Base-by-base conservation (phyloP, 148 eudicot species). In the Beta vulgaris region DNA sequence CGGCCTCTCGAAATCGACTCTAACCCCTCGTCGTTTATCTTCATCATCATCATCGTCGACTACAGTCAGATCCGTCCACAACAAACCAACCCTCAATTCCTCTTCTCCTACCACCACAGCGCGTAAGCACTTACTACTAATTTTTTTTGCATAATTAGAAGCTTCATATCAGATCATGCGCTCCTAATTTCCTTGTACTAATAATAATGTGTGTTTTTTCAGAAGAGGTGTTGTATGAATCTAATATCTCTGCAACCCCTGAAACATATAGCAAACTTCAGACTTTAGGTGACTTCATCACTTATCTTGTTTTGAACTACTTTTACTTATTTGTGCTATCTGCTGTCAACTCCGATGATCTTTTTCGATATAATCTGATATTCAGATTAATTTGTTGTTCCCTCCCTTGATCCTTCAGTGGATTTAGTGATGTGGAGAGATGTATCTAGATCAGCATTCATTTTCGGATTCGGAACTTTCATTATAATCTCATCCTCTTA, bases 391-490 rank as follows among this genome's bases (percentile, higher is more conserved):
- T 58, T 9, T 4, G 3, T 26, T 53, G 25, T 49, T 72, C 15
- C 25, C 74, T 25, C 87, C 5, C 3, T 26, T 53, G 25, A 40
- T 72, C 15, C 25, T 74, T 25, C 87, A 90, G 91, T 88, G 83
- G 95, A 90, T 76, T 64, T 90, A 36, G 84, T 88, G 21, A 88
- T 88, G 90, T 90, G 95, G 95, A 88, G 75, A 79, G 91, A 90
- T 63, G 81, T 73, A 76, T 87, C 95, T 12, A 90, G 71, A 85
- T 86, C 91, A 57, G 86, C 95, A 85, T 88, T 90, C 44, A 43
- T 88, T 13, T 90, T 90, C 43, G 95, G 95, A 37, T 51, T 85
- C 28, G 95, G 91, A 67, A 85, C 91, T 70, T 90, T 90, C 73
- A 31, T 81, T 73, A 86, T 85, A 69, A 75, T 86, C 60, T 88